phyloP scores from a whole-genome alignment of 106 monocot genomes.

The Dendrobium huoshanense region DNA sequence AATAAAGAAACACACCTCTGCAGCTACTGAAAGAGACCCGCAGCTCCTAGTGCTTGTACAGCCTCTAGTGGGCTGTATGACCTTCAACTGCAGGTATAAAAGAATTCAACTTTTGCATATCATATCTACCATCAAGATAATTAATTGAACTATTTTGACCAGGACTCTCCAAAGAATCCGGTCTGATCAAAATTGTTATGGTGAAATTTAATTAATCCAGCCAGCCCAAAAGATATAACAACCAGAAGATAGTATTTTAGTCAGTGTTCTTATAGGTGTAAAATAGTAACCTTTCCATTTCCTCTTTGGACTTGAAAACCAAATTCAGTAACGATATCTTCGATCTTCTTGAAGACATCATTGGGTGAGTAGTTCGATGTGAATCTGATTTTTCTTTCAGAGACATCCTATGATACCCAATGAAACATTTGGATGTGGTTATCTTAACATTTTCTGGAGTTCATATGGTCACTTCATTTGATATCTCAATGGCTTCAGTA shows the following conservation, averaged over 20 bases:
- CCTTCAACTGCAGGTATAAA: conserved; percentile 47
- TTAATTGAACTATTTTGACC: too few species aligned
- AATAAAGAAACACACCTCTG: conserved; percentile 42
- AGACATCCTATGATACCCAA: conserved; percentile 45
- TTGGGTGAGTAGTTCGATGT: conserved; percentile 62
- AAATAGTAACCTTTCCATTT: conserved; percentile 45
- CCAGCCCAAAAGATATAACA: too few species aligned
- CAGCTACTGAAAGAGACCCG: conserved; percentile 52
- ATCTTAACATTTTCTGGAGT: background rate
- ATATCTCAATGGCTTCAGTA: too few species aligned
- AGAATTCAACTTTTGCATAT: too few species aligned
- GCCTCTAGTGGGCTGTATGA: conserved; percentile 43
- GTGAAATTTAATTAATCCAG: too few species aligned
- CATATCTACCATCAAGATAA: too few species aligned
- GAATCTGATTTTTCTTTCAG: conserved; percentile 86
- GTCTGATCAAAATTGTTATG: too few species aligned
- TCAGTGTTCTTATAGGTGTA: too few species aligned
- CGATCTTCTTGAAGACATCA: conserved; percentile 64
- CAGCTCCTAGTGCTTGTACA: conserved; percentile 28
- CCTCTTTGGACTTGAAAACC: conserved; percentile 67
- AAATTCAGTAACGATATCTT: conserved; percentile 54
- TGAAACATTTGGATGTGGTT: background rate
- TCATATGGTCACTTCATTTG: too few species aligned
- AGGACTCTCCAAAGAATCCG: too few species aligned
- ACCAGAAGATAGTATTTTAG: too few species aligned